Base-by-base conservation (phyloP, 2,329 filamentous ascomycete genomes). In the Sporothrix mexicana region DNA sequence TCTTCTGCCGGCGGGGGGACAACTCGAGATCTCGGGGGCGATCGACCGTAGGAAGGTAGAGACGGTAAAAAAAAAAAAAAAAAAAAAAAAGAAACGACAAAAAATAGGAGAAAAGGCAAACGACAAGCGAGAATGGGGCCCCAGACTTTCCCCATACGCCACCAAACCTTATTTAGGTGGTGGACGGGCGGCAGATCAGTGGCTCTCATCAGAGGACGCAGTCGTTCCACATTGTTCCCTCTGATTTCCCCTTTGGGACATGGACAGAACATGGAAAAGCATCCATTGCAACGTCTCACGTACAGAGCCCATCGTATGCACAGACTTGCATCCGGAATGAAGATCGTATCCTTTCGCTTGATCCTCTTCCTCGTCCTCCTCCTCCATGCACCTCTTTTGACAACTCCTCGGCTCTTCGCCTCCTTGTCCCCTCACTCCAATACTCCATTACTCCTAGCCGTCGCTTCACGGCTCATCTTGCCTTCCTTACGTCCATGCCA, bases 401-500 rank as follows among this genome's bases (percentile, higher is more conserved):
- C 30, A 36, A 2, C 5, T 2, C 30, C 30, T n/a, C n/a, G n/a
- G n/a, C n/a, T n/a, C n/a, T n/a, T n/a, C n/a, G n/a, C 4, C n/a
- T 23, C 9, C 49, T 8, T 51, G 6, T 49, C 47, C 15, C 6
- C 49, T 8, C 51, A 20, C n/a, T n/a, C n/a, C n/a, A n/a, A n/a
- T n/a, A n/a, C n/a, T n/a, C 20, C 9, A 8, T 20, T 13, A 9
- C n/a, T 53, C 51, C n/a, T 53, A 20, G n/a, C 51, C 51, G 3
- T 53, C 51, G n/a, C 9, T 49, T 17, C 23, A 57, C 59, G 59
- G 59, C 59, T 64, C 41, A 13, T 45, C 36, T 23, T 64, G 41
- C 36, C 59, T 45, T 45, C n/a, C n/a, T 45, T 45, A 64, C 41
- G 17, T 23, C 41, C 59, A 64, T 64, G n/a, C 57, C 36, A 45